Evolutionary conservation across 306 rosid species (phyloP), one percentile per base, ranked within the genome.

Genomic region (Leucaena leucocephala): DNA sequence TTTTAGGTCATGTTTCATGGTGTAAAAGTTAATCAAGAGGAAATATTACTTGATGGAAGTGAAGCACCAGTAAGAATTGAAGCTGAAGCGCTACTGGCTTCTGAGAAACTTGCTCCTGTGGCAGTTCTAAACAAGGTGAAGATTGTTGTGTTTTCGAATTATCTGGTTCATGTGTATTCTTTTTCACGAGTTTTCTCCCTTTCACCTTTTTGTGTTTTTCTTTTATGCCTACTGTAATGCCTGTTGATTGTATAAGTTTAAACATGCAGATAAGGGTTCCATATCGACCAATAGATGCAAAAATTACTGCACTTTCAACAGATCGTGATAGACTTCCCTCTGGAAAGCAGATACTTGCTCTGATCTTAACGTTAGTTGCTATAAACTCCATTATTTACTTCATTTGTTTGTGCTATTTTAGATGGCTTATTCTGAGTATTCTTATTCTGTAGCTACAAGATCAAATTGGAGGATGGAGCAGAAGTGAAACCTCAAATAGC

Each of bases 391-490:
- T 69, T 80, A 14, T 62, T 10, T 49, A 52, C 79, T 63, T 84
- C 54, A 72, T 76, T 85, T 77, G 74, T 70, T 74, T 62, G 68
- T 58, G 21, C 36, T 79, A 36, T 43, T 50, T 66, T 70, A 70
- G 35, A 72, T 68, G 49, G 36, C 43, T 65, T 68, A 73, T 54
- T 57, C 76, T 75, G 57, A 52, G 63, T 80, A 65, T 64, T 78
- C 61, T 77, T 82, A 55, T 87, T 78, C 48, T 86, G 75, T 90
- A 95, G 98, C 76, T 95, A 95, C 93, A 92, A 91, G 88, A 80
- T 95, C 84, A 95, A 91, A 85, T 84, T 95, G 92, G 98, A 95
- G 81, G 98, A 93, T 36, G 94, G 88, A 83, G 93, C 94, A 77
- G 92, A 91, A 87, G 85, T 95, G 75, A 95, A 86, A 76, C 98